A percentile compares a stretch with the other conserved stretches of the same genome.
Conservation (phyloP, 108 stramenopile species). For the Pseudonitzschia multiseries region DNA sequence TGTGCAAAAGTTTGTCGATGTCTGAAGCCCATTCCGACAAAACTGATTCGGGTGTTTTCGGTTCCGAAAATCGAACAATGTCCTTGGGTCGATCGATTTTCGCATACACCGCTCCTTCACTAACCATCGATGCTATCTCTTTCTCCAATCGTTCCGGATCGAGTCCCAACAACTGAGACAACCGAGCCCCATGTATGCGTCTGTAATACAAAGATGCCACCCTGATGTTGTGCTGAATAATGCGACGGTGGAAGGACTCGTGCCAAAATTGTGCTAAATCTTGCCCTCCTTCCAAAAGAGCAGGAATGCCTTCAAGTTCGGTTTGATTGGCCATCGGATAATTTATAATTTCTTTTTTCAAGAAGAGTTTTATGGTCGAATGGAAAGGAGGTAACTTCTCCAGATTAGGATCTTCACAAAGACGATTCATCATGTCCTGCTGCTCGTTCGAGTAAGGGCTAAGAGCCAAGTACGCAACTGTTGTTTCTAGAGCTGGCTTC, state of each 20-base stretch:
- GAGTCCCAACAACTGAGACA: constrained; percentile 89
- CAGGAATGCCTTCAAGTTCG: constrained; percentile 66
- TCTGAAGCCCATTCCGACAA: constrained; percentile 94
- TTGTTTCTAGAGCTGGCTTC: constrained; percentile 80
- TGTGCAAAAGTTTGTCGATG: constrained; percentile 85
- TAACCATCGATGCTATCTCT: constrained; percentile 88
- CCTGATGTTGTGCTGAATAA: constrained; percentile 98
- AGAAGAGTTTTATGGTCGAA: constrained; percentile 51
- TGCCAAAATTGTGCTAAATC: constrained; percentile 73
- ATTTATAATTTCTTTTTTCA: constrained; percentile 90
- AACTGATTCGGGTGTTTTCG: constrained; percentile 76
- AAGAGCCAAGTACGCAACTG: constrained; percentile 88
- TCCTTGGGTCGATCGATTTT: constrained; percentile 96
- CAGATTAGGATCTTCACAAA: constrained; percentile 70
- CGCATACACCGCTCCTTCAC: constrained; percentile 77
- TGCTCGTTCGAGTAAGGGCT: constrained; percentile 83
- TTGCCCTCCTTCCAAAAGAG: constrained; percentile 52
- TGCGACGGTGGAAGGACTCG: constrained; percentile 81
- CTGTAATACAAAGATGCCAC: constrained; percentile 85
- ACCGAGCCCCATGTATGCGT: constrained; percentile 82
- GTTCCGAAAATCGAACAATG: constrained; percentile 79
- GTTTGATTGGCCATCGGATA: constrained; percentile 83
- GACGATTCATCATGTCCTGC: constrained; percentile 89
- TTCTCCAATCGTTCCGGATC: constrained; percentile 64
- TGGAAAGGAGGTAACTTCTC: constrained; percentile 63